Evolutionary conservation across 2,329 filamentous ascomycete species (phyloP), one percentile per base, ranked within the genome.

Genomic region (Rhynchosporium graminicola): DNA sequence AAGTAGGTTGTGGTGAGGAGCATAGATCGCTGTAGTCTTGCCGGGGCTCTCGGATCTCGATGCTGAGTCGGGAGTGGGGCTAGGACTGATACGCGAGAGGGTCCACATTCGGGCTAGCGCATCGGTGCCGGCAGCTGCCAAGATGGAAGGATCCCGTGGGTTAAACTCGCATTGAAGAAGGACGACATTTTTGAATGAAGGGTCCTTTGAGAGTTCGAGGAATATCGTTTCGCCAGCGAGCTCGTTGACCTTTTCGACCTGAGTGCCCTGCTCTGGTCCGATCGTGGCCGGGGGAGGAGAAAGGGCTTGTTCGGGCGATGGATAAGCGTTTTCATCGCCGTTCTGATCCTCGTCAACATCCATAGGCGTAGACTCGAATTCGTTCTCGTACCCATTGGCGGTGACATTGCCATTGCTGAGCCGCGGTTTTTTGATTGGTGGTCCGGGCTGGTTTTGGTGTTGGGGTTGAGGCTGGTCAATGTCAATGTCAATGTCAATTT

Each of bases 71-170:
- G 80, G 76, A 73, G 78, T 60, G 38, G 78, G 72, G 69, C 78
- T 77, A 70, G 80, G 76, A 73, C 78, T 60, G 38, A 61, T 79
- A 80, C 81, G 82, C 74, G 82, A 81, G 69, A 88, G 76, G 66
- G 83, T 87, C 85, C 86, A 88, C 77, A 88, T 80, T 68, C 85
- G 85, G 80, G 85, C 86, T 84, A 88, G 84, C 77, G 85, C 84
- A 80, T 88, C 86, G 75, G 84, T 87, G 72, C 86, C 86, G 78
- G 83, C 85, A 80, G 84, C 85, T 76, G 85, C 86, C 80, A 88
- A 80, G 77, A 86, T 78, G 64, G 82, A 84, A 75, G 85, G 82
- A 79, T 88, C 82, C 76, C 75, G 80, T 69, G 86, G 86, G 79
- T 83, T 87, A 83, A 85, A 88, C 80, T 87, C 84, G 81, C 85